These are phyloP conservation scores for Pseudomassariella vexata DNA, from an alignment of 2,329 filamentous ascomycete species.

Conservation along the genomic window DNA sequence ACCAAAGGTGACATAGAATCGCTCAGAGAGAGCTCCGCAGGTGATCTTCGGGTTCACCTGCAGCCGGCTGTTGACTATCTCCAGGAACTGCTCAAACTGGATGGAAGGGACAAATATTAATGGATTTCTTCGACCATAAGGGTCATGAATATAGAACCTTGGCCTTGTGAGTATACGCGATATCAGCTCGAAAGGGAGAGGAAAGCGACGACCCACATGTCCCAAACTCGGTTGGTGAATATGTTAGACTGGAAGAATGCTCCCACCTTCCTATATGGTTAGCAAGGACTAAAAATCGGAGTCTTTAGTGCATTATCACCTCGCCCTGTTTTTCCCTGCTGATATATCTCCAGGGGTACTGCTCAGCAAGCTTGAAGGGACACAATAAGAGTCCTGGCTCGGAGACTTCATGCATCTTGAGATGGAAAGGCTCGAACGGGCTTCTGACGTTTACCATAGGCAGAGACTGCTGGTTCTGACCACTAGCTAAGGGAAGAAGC, in stretches of 20 bases:
- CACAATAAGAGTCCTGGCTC: too few species aligned
- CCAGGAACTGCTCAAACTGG: conserved; percentile 61
- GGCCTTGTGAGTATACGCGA: conserved; percentile 9
- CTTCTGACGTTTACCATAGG: too few species aligned
- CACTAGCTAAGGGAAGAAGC: too few species aligned
- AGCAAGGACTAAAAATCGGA: too few species aligned
- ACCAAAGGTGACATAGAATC: conserved; percentile 59
- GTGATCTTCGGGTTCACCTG: conserved; percentile 53
- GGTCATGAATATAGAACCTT: conserved; percentile 52
- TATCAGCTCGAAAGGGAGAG: too few species aligned
- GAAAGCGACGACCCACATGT: conserved; percentile 65
- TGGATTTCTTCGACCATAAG: conserved; percentile 31
- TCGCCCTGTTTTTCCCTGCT: not conserved
- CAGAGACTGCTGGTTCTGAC: too few species aligned
- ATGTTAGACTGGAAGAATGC: conserved; percentile 52
- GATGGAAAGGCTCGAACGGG: too few species aligned
- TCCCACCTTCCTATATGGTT: too few species aligned
- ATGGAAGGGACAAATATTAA: conserved; percentile 61
- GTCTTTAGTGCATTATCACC: too few species aligned
- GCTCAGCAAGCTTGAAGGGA: conserved; percentile 2
- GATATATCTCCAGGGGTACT: conserved; percentile 1
- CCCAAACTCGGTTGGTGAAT: conserved; percentile 60
- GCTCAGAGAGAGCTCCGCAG: conserved; percentile 37
- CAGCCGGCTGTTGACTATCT: conserved; percentile 57
- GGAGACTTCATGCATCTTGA: too few species aligned